phyloP scores from a whole-genome alignment of 805 yeast genomes.

The Suhomyces xylopsoci region DNA sequence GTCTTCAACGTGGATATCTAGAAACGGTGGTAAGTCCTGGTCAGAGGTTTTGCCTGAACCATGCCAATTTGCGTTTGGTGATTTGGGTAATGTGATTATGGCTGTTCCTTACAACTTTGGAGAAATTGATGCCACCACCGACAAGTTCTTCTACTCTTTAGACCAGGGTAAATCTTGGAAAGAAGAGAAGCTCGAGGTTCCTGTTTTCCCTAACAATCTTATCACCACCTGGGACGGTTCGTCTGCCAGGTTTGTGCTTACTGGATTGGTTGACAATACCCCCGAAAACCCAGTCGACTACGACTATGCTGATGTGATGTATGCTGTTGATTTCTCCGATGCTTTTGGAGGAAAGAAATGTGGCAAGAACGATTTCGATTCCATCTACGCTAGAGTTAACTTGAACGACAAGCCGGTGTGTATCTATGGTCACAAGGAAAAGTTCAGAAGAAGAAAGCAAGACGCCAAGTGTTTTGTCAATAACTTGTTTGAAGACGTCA shows the following conservation, averaged over 20 bases:
- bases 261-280: conserved; percentile 34
- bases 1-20: conserved; percentile 57
- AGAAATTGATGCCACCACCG: conserved; percentile 25
- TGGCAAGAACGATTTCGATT: conserved; percentile 56
- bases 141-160: conserved; percentile 49
- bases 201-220: conserved; percentile 41
- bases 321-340: conserved; percentile 52
- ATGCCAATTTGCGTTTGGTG: conserved; percentile 61
- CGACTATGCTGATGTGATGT: conserved; percentile 18
- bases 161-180: conserved; percentile 76
- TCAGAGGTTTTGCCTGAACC: conserved; percentile 50
- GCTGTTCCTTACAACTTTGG: conserved; percentile 46
- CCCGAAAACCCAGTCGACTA: conserved; percentile 7
- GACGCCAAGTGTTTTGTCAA: conserved; percentile 62
- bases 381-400: conserved; percentile 51
- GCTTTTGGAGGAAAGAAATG: conserved; percentile 52
- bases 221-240: conserved; percentile 71
- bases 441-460: conserved; percentile 59
- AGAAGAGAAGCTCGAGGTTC: conserved; percentile 43
- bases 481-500: conserved; percentile 45
- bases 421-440: conserved; percentile 66
- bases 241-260: conserved; percentile 52
- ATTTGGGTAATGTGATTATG: conserved; percentile 69
- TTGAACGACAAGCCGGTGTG: conserved; percentile 44
- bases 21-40: conserved; percentile 83